Conservation (phyloP, 2,329 filamentous ascomycete genomes). For the Aspergillus transmontanensis region DNA sequence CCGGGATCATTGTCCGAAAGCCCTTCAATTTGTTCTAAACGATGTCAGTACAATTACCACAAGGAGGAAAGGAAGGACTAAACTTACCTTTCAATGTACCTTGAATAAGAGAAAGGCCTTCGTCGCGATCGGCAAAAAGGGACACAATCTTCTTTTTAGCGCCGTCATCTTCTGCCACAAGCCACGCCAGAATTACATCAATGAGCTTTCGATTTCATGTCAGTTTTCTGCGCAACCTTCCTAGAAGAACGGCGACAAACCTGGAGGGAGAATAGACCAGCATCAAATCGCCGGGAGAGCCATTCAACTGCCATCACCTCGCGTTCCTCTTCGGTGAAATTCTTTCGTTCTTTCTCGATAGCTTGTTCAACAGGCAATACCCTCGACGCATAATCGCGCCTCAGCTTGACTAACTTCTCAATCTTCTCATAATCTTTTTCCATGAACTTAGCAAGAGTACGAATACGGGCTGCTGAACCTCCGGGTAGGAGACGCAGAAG, state of each 20-base stretch:
- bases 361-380: conserved; percentile 64
- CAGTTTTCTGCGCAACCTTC: conserved; percentile 1
- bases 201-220: conserved; percentile 55
- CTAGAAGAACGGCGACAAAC: conserved; percentile 27
- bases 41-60: conserved; percentile 18
- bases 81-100: conserved; percentile 65
- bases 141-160: conserved; percentile 66
- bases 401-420: conserved; percentile 68
- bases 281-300: conserved; percentile 75
- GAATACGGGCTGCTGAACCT: conserved; percentile 75
- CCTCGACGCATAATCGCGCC: conserved; percentile 68
- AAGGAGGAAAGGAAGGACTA: not conserved
- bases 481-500: conserved; percentile 79
- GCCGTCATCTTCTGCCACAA: conserved; percentile 83
- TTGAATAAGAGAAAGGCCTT: conserved; percentile 64
- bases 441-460: conserved; percentile 88
- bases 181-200: conserved; percentile 85
- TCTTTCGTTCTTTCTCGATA: conserved; percentile 61
- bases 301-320: conserved; percentile 69
- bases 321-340: conserved; percentile 59
- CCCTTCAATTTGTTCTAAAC: conserved; percentile 61
- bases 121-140: conserved; percentile 68
- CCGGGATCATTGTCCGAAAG: conserved; percentile 59
- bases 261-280: conserved; percentile 81
- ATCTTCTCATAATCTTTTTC: conserved; percentile 93